Evolutionary conservation across 768 basidiomycete genomes (phyloP).

Genomic region (Kockovaella imperatae): DNA sequence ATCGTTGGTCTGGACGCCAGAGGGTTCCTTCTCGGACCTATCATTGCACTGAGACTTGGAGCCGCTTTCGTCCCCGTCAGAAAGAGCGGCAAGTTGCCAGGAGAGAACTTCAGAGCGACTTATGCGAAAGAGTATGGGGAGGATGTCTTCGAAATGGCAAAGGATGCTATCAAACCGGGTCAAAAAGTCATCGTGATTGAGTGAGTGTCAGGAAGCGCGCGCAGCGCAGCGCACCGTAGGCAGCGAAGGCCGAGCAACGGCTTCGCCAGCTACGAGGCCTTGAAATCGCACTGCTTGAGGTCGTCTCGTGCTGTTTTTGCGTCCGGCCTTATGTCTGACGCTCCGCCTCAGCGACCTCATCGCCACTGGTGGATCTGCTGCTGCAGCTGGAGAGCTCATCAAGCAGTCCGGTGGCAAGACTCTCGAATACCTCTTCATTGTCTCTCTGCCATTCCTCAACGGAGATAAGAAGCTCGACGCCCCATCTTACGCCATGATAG

Average conservation of each 20-base stretch:
- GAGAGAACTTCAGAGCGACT: conserved; percentile 60
- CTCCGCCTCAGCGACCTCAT: conserved; percentile 80
- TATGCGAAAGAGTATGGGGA: conserved; percentile 90
- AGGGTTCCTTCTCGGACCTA: conserved; percentile 89
- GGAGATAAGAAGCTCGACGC: conserved; percentile 72
- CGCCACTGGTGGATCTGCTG: conserved; percentile 92
- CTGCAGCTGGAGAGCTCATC: conserved; percentile 83
- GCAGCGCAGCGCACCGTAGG: too few relatives aligned
- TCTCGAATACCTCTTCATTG: conserved; percentile 88
- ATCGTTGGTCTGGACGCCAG: conserved; percentile 92
- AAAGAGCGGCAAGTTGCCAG: conserved; percentile 92
- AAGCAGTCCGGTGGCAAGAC: conserved; percentile 72
- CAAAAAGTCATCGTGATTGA: conserved; percentile 82
- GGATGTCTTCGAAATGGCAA: conserved; percentile 96
- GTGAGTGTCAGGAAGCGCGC: conserved; percentile 29
- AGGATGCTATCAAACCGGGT: conserved; percentile 69
- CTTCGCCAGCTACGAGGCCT: too few relatives aligned
- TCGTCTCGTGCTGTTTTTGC: too few relatives aligned
- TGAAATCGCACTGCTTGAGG: too few relatives aligned
- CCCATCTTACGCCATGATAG: conserved; percentile 78
- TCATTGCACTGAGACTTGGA: conserved; percentile 79
- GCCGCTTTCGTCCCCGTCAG: conserved; percentile 94
- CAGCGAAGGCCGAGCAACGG: too few relatives aligned
- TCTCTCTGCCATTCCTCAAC: conserved; percentile 53
- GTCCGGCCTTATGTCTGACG: too few relatives aligned